Conservation (phyloP, 2,329 filamentous ascomycete genomes). For the Thelonectria blattea region DNA sequence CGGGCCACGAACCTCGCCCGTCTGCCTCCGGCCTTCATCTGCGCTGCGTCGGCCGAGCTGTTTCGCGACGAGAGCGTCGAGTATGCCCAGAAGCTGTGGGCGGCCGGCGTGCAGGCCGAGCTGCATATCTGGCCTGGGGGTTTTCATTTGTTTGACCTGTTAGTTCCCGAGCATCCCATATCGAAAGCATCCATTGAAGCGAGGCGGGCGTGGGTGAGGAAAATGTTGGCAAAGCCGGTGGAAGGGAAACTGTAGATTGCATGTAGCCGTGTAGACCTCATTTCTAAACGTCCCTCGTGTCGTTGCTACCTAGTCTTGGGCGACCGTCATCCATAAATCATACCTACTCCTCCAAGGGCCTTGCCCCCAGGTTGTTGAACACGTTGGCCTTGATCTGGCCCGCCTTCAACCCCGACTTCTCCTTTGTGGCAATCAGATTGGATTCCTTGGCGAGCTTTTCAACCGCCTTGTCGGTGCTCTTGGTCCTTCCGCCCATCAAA, state of each 20-base stretch:
- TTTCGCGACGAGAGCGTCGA: conserved; percentile 50
- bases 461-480: conserved; percentile 53
- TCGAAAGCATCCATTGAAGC: conserved; percentile 22
- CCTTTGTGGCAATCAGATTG: conserved; percentile 66
- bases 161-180: conserved; percentile 24
- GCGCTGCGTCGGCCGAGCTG: conserved; percentile 50
- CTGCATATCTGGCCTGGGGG: conserved; percentile 52
- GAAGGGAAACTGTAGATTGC: conserved; percentile 16
- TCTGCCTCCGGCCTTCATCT: conserved; percentile 52
- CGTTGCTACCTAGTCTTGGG: conserved; percentile 18
- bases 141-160: conserved; percentile 47
- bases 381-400: conserved; percentile 68
- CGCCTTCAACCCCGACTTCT: conserved; percentile 67
- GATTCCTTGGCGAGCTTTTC: conserved; percentile 66
- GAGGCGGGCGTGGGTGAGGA: conserved; percentile 25
- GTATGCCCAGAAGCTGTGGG: conserved; percentile 48
- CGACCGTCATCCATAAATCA: conserved; percentile 31
- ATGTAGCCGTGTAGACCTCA: conserved; percentile 20
- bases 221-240: conserved; percentile 12
- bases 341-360: conserved; percentile 22
- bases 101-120: conserved; percentile 49
- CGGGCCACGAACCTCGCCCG: conserved; percentile 44
- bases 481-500: conserved; percentile 32
- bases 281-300: conserved; percentile 40
- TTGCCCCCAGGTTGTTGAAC: conserved; percentile 54